Evolutionary conservation across 805 yeast genomes (phyloP).

Genomic region (Lachancea dasiensis): DNA sequence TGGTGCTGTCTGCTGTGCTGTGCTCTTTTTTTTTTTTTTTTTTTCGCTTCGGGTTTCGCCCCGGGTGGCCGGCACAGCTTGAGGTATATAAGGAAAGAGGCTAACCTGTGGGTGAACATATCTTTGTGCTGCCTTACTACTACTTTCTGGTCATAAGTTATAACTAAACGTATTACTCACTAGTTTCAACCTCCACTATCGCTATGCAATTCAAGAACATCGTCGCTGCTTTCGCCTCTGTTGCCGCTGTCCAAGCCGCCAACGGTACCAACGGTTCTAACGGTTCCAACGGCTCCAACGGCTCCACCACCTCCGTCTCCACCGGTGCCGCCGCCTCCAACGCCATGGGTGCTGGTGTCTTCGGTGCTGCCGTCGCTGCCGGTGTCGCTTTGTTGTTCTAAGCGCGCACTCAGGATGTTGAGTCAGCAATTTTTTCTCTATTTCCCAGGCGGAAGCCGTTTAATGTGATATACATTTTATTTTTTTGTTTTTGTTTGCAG

Average conservation of each 20-base stretch:
- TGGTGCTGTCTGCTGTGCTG: no score
- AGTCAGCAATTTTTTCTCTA: no score
- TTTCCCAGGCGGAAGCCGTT: no score
- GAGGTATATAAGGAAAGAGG: neutral
- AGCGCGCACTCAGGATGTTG: constrained; percentile 13
- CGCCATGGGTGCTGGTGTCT: constrained; percentile 63
- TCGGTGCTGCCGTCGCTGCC: constrained; percentile 83
- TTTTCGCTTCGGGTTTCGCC: no score
- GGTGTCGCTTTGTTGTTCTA: constrained; percentile 55
- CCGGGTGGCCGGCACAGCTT: no score
- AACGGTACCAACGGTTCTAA: constrained; percentile 38
- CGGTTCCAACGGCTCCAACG: constrained; percentile 40
- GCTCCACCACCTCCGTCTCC: constrained; percentile 36
- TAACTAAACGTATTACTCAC: no score
- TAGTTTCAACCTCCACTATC: constrained; percentile 1
- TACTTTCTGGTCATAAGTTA: neutral
- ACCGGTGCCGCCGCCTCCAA: constrained; percentile 48
- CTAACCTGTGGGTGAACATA: neutral
- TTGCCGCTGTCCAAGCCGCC: constrained; percentile 63
- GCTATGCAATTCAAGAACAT: constrained; percentile 70
- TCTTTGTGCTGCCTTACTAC: neutral
- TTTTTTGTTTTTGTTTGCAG: no score
- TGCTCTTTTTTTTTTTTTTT: no score
- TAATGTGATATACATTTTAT: no score
- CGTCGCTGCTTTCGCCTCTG: constrained; percentile 64